phyloP scores from a whole-genome alignment of 2,329 filamentous ascomycete species.

The Scedosporium minutisporum region DNA sequence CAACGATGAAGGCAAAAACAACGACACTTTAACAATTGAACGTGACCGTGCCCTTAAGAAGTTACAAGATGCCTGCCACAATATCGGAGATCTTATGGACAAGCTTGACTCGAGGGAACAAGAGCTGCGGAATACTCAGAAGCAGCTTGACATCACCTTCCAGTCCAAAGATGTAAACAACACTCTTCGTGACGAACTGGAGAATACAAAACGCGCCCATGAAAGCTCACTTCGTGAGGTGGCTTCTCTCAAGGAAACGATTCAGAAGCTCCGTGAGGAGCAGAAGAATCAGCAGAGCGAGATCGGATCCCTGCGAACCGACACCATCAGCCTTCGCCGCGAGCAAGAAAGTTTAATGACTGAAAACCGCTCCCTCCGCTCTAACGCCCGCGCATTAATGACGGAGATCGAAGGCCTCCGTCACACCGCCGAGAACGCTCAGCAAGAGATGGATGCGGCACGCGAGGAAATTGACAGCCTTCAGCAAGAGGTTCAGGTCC shows the following conservation, averaged over 20 bases:
- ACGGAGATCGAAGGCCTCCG: slow-evolving; percentile 35
- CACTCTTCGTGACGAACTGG: slow-evolving; percentile 29
- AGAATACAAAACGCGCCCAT: slow-evolving; percentile 25
- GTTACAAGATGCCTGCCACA: slow-evolving; percentile 50
- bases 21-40: slow-evolving; percentile 52
- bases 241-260: slow-evolving; percentile 28
- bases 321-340: slow-evolving; percentile 30
- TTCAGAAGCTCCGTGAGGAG: slow-evolving; percentile 27
- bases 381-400: slow-evolving; percentile 28
- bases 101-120: slow-evolving; percentile 31
- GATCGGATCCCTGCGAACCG: slow-evolving; percentile 28
- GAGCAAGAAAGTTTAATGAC: slow-evolving; percentile 32
- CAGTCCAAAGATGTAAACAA: slow-evolving; percentile 29
- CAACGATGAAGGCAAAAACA: slow-evolving; percentile 52
- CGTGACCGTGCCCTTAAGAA: slow-evolving; percentile 56
- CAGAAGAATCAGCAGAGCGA: slow-evolving; percentile 27
- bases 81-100: slow-evolving; percentile 39
- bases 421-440: slow-evolving; percentile 27
- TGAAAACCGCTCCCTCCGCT: slow-evolving; percentile 35
- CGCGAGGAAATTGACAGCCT: slow-evolving; percentile 30
- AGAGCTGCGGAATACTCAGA: slow-evolving; percentile 31
- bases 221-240: slow-evolving; percentile 29
- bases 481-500: slow-evolving; percentile 26
- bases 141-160: slow-evolving; percentile 29
- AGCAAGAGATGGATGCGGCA: slow-evolving; percentile 31